Conservation (phyloP, 306 rosid genomes). For the Gastrolobium villosum region DNA sequence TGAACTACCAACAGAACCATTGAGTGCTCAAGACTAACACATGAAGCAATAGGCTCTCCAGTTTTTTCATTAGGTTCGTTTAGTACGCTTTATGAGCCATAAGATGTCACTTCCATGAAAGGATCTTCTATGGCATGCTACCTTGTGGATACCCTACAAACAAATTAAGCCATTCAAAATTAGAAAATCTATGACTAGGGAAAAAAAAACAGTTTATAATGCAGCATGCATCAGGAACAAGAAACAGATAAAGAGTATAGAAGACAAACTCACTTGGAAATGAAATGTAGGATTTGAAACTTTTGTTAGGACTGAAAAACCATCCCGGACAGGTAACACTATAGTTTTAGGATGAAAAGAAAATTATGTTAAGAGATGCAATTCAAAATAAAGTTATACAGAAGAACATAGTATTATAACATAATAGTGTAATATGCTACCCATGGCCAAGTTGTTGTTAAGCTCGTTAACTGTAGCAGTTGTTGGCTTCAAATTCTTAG, state of each 20-base stretch:
- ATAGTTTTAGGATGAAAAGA: constrained; percentile 35
- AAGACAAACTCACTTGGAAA: constrained; percentile 68
- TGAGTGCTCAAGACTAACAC: background rate
- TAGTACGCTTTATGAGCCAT: constrained; percentile 65
- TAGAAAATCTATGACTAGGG: constrained; percentile 7
- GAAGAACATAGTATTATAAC: constrained; percentile 24
- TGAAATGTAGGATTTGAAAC: constrained; percentile 73
- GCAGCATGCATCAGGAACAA: constrained; percentile 24
- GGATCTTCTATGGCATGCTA: constrained; percentile 66
- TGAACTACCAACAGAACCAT: background rate
- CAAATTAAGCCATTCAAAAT: constrained; percentile 32
- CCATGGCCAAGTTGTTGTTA: constrained; percentile 53
- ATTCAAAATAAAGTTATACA: background rate
- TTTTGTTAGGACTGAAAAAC: constrained; percentile 64
- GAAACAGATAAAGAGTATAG: constrained; percentile 7
- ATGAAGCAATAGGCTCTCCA: background rate
- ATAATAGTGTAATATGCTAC: constrained; percentile 47
- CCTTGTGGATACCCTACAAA: constrained; percentile 63
- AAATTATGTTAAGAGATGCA: constrained; percentile 31
- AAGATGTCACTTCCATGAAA: constrained; percentile 67
- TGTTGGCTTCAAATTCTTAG: constrained; percentile 47
- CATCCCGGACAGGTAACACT: constrained; percentile 68
- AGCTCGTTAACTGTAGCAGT: constrained; percentile 38
- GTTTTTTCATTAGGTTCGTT: constrained; percentile 51
- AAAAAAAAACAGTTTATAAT: background rate